These are phyloP conservation scores for Metschnikowia sp. DNA, from an alignment of 805 yeast genomes.

Conservation along the genomic window DNA sequence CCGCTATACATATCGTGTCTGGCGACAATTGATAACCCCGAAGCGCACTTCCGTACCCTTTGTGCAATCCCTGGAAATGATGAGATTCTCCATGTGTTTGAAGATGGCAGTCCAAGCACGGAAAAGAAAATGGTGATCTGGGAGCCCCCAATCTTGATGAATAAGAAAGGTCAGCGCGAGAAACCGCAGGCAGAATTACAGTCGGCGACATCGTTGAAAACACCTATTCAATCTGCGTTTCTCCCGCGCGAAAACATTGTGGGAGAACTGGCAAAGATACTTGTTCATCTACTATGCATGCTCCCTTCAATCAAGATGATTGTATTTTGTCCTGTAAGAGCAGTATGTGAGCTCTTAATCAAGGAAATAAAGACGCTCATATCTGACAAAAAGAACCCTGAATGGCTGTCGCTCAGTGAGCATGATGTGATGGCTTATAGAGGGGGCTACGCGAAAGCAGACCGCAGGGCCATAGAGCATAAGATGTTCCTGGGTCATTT, in stretches of 20 bases:
- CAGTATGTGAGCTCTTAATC: conserved; percentile 83
- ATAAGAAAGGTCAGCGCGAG: conserved; percentile 47
- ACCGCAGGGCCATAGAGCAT: conserved; percentile 81
- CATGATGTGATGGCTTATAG: conserved; percentile 86
- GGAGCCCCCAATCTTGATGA: conserved; percentile 72
- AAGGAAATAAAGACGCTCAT: conserved; percentile 68
- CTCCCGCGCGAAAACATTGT: conserved; percentile 63
- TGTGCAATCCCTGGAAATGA: conserved; percentile 57
- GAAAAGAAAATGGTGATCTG: conserved; percentile 72
- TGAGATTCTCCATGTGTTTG: conserved; percentile 51
- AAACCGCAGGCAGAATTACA: conserved; percentile 9
- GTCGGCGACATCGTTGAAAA: conserved; percentile 9
- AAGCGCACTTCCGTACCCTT: conserved; percentile 63
- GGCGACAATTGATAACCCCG: conserved; percentile 82
- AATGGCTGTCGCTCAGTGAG: conserved; percentile 40
- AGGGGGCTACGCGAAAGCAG: conserved; percentile 89
- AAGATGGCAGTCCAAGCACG: conserved; percentile 91
- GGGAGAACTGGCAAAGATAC: conserved; percentile 68
- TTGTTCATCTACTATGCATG: conserved; percentile 60
- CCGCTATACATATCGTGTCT: conserved; percentile 83
- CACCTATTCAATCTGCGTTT: conserved; percentile 14
- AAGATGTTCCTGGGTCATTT: conserved; percentile 88
- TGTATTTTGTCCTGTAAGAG: conserved; percentile 84
- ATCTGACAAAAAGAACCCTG: conserved; percentile 29
- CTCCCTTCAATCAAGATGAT: conserved; percentile 67